These are phyloP conservation scores for Blastomyces parvus DNA, from an alignment of 2,329 filamentous ascomycete species.

Conservation along the genomic window DNA sequence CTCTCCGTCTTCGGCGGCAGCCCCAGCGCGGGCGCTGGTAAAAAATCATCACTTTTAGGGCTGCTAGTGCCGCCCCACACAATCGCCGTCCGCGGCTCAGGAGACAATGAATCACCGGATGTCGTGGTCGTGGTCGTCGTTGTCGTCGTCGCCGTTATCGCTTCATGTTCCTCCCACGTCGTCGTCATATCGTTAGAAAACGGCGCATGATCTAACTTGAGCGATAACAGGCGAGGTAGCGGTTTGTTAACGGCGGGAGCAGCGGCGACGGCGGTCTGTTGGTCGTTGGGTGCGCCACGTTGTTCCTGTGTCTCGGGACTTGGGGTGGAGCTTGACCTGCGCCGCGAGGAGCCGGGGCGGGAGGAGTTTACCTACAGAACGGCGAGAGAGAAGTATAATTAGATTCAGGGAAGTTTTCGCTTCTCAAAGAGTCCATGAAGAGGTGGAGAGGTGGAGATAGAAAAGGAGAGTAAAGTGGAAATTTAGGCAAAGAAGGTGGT, in stretches of 20 bases:
- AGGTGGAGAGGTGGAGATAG: not conserved
- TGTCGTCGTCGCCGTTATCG: not conserved
- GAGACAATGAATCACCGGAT: not conserved
- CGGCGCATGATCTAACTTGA: conserved; percentile 6
- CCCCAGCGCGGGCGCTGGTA: no score
- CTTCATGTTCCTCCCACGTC: not conserved
- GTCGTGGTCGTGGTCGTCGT: not conserved
- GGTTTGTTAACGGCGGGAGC: not conserved
- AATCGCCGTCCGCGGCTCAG: not conserved
- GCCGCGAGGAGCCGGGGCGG: not conserved
- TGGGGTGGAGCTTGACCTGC: not conserved
- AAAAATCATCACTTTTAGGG: no score
- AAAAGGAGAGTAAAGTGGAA: conserved; percentile 9
- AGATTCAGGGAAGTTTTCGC: not conserved
- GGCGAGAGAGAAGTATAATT: conserved; percentile 12
- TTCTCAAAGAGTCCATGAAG: not conserved
- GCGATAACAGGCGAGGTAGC: not conserved
- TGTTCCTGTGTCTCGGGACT: not conserved
- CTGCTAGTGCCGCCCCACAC: not conserved
- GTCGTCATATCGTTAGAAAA: not conserved
- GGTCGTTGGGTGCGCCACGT: not conserved
- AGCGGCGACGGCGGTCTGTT: not conserved
- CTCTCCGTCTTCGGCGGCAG: not conserved
- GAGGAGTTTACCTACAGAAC: conserved; percentile 8
- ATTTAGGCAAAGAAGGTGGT: conserved; percentile 12